A percentile compares a stretch with the other conserved stretches of the same genome.
phyloP scores from a whole-genome alignment of 2,329 filamentous ascomycete species.

The Clonostachys sp. region DNA sequence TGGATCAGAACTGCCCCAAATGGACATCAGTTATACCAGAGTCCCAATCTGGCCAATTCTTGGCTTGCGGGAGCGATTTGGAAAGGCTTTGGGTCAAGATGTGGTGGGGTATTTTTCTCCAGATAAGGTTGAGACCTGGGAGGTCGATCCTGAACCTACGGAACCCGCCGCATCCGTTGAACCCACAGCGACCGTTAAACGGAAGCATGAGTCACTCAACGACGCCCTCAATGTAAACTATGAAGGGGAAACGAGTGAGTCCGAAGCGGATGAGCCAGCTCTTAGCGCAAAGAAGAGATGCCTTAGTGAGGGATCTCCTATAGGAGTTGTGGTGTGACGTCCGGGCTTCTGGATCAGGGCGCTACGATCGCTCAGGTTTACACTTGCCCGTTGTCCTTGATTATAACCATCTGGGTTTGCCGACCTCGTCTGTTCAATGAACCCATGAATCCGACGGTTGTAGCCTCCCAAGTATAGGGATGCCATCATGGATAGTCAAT shows the following conservation, averaged over 20 bases:
- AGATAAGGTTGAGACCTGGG: conserved; percentile 39
- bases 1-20: conserved; percentile 11
- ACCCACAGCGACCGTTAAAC: conserved; percentile 18
- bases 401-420: no score
- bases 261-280: conserved; percentile 21
- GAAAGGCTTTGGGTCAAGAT: conserved; percentile 45
- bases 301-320: conserved; percentile 17
- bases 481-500: no score
- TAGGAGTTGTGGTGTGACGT: conserved; percentile 18
- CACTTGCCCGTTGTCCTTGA: no score
- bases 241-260: conserved; percentile 18
- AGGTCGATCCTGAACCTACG: conserved; percentile 22
- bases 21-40: conserved; percentile 41
- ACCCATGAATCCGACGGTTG: no score
- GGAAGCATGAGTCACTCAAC: conserved; percentile 26
- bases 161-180: conserved; percentile 2
- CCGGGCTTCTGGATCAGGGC: background rate
- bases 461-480: no score
- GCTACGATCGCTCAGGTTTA: no score
- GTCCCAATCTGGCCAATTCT: conserved; percentile 51
- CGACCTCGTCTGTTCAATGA: no score
- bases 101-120: conserved; percentile 37
- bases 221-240: conserved; percentile 35
- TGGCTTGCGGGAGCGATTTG: conserved; percentile 50
- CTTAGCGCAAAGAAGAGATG: conserved; percentile 25